Evolutionary conservation across 345 rosid genomes (phyloP).

Genomic region (Citrus trifoliata): DNA sequence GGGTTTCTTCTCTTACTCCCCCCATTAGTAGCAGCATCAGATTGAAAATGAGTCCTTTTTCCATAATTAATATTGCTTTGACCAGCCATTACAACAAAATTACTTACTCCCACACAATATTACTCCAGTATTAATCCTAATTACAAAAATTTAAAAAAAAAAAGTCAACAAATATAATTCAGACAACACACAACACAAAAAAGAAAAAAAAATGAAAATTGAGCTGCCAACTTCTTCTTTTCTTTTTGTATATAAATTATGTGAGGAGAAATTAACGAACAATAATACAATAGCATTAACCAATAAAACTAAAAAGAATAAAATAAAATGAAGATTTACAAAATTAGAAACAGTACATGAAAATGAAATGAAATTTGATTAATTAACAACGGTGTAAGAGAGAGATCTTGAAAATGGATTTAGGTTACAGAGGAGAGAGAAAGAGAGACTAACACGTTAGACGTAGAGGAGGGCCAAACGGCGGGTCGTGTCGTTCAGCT

Average conservation of each 20-base stretch:
- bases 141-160: neutral
- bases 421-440: neutral
- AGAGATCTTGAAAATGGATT: neutral
- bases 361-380: no score
- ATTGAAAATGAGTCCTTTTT: slow-evolving; percentile 43
- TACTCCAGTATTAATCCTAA: neutral
- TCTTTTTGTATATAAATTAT: no score
- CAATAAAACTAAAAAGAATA: no score
- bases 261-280: neutral
- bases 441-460: slow-evolving; percentile 1
- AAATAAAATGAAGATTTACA: neutral
- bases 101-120: neutral
- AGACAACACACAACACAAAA: neutral
- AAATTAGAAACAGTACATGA: neutral
- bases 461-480: neutral
- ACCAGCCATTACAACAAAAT: slow-evolving; percentile 38
- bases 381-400: neutral
- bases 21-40: slow-evolving; percentile 40
- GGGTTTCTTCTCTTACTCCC: slow-evolving; percentile 48
- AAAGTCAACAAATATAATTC: neutral
- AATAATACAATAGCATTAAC: neutral
- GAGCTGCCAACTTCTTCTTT: no score
- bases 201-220: no score
- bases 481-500: slow-evolving; percentile 7
- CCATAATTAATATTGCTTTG: slow-evolving; percentile 38